These are phyloP conservation scores for Wickerhamomyces xylosicus DNA, from an alignment of 805 yeast genomes.

Conservation along the genomic window DNA sequence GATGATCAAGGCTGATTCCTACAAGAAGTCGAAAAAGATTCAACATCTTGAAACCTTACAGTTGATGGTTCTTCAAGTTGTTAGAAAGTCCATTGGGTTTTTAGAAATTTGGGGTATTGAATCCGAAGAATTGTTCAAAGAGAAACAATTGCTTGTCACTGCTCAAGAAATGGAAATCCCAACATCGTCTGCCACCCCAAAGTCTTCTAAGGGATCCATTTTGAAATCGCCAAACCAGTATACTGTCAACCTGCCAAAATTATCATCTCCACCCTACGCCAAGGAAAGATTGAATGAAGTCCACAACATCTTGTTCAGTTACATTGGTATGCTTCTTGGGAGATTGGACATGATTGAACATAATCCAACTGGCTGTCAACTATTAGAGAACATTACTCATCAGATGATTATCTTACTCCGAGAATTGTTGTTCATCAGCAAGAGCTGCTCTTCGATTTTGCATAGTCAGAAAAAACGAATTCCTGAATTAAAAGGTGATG, in stretches of 20 bases:
- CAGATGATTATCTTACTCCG: slow-evolving; percentile 56
- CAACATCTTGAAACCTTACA: slow-evolving; percentile 54
- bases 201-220: background rate
- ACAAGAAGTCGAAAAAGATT: slow-evolving; percentile 49
- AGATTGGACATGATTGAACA: slow-evolving; percentile 69
- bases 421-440: slow-evolving; percentile 54
- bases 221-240: slow-evolving; percentile 1
- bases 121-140: slow-evolving; percentile 30
- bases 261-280: slow-evolving; percentile 49
- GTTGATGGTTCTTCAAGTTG: slow-evolving; percentile 54
- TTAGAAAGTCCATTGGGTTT: slow-evolving; percentile 53
- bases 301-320: slow-evolving; percentile 45
- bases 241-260: slow-evolving; percentile 25
- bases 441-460: slow-evolving; percentile 29
- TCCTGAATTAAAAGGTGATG: slow-evolving; percentile 18
- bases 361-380: slow-evolving; percentile 58
- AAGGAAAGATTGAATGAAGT: slow-evolving; percentile 55
- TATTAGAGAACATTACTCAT: slow-evolving; percentile 54
- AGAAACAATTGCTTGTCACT: slow-evolving; percentile 1
- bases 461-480: slow-evolving; percentile 16
- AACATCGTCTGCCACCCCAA: background rate
- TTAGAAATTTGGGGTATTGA: slow-evolving; percentile 66
- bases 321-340: slow-evolving; percentile 63
- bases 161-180: background rate
- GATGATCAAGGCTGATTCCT: slow-evolving; percentile 68